A percentile compares a stretch with the other conserved stretches of the same genome.
These are phyloP conservation scores for Mycena kentingensis DNA, from an alignment of 768 basidiomycete genomes.

Conservation along the genomic window DNA sequence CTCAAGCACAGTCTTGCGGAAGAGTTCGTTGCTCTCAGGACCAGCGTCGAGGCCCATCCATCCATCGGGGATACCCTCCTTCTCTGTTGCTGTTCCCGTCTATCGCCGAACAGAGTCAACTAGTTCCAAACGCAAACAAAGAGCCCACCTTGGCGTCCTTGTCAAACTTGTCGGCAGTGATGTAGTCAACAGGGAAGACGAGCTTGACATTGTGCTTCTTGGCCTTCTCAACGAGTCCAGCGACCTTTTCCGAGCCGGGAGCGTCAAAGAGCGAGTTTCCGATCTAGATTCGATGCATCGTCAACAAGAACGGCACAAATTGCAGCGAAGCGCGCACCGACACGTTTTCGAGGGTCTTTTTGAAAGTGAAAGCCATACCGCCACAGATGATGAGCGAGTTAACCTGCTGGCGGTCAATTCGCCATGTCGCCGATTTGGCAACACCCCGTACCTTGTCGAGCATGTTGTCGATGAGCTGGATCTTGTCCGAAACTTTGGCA, in stretches of 20 bases:
- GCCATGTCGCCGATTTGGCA: not conserved
- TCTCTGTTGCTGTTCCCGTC: constrained; percentile 76
- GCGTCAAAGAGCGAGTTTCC: constrained; percentile 93
- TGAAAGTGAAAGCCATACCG: constrained; percentile 99
- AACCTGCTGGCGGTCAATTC: constrained; percentile 57
- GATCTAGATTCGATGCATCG: constrained; percentile 48
- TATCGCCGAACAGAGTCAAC: constrained; percentile 27
- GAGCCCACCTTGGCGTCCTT: constrained; percentile 80
- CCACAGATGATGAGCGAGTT: constrained; percentile 95
- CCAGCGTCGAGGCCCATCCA: constrained; percentile 97
- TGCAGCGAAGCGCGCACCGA: constrained; percentile 47
- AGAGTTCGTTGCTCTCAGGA: constrained; percentile 78
- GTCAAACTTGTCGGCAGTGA: constrained; percentile 94
- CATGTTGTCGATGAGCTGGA: constrained; percentile 98
- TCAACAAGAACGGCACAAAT: not conserved
- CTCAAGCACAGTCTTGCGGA: constrained; percentile 75
- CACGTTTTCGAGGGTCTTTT: constrained; percentile 85
- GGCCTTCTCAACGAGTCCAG: constrained; percentile 84
- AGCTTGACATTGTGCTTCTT: constrained; percentile 89
- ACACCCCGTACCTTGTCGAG: constrained; percentile 77
- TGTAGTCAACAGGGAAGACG: constrained; percentile 93
- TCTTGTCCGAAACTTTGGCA: constrained; percentile 99
- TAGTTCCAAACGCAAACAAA: not conserved
- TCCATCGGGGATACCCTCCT: constrained; percentile 85
- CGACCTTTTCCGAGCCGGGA: constrained; percentile 85